Conservation (phyloP, 495 filamentous ascomycete genomes). For the Aspergillus cristatus region DNA sequence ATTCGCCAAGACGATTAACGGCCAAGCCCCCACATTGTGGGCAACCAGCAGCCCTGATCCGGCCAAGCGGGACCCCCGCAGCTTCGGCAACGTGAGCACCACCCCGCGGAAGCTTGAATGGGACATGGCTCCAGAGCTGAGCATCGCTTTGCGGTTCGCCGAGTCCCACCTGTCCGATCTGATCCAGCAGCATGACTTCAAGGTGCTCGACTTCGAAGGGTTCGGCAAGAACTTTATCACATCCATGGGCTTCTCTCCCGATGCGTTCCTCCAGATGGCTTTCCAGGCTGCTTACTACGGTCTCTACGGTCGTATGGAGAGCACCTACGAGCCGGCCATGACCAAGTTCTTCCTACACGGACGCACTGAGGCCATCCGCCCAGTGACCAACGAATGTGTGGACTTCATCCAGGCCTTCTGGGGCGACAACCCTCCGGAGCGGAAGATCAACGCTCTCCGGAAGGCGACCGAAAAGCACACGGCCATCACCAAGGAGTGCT, state of each 20-base stretch:
- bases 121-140: constrained; percentile 92
- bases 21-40: constrained; percentile 86
- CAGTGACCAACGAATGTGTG: constrained; percentile 70
- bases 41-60: constrained; percentile 86
- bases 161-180: constrained; percentile 91
- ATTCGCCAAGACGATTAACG: constrained; percentile 93
- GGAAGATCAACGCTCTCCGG: constrained; percentile 76
- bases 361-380: constrained; percentile 85
- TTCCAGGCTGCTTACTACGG: constrained; percentile 99
- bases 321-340: constrained; percentile 97
- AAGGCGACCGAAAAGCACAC: constrained; percentile 78
- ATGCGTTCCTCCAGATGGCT: constrained; percentile 98
- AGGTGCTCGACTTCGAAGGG: constrained; percentile 76
- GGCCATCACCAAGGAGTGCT: constrained; percentile 72
- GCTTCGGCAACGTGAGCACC: constrained; percentile 90
- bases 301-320: constrained; percentile 87
- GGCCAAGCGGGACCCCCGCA: constrained; percentile 83
- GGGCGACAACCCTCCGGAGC: constrained; percentile 72
- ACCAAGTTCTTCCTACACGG: constrained; percentile 91
- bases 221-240: constrained; percentile 99
- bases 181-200: constrained; percentile 93
- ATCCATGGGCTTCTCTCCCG: constrained; percentile 90
- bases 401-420: constrained; percentile 93
- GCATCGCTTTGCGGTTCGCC: constrained; percentile 85
- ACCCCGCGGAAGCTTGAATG: constrained; percentile 95